A percentile compares a stretch with the other conserved stretches of the same genome.
Evolutionary conservation across 768 basidiomycete genomes (phyloP).

Genomic region (Lentinus brumalis): DNA sequence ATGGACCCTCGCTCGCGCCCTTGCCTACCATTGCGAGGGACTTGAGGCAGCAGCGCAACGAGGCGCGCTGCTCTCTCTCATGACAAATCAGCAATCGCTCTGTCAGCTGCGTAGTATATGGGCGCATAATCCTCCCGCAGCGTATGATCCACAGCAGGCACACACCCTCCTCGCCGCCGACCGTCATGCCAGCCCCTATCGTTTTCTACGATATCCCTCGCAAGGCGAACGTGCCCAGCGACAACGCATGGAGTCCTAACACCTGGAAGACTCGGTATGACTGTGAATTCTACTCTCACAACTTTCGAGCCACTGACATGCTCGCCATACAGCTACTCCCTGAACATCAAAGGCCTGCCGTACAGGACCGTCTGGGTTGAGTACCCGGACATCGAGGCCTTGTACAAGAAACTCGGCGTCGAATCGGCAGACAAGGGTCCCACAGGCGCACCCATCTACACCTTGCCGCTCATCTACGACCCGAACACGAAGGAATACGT

Average conservation of each 20-base stretch:
- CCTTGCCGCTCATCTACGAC: constrained; percentile 55
- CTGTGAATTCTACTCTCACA: no score
- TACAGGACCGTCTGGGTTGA: constrained; percentile 56
- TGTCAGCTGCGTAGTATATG: no score
- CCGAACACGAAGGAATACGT: constrained; percentile 41
- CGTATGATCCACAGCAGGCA: no score
- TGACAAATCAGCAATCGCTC: no score
- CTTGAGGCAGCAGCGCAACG: no score
- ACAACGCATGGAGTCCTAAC: constrained; percentile 23
- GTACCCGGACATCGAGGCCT: constrained; percentile 47
- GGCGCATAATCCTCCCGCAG: no score
- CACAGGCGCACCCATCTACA: constrained; percentile 41
- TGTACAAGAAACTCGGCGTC: constrained; percentile 39
- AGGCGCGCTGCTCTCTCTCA: no score
- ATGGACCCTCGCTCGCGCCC: no score
- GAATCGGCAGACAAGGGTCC: constrained; percentile 34
- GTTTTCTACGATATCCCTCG: constrained; percentile 27
- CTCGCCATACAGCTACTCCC: constrained; percentile 22
- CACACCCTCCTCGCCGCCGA: no score
- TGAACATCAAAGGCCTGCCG: constrained; percentile 44
- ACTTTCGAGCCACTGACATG: no score
- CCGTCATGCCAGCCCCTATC: constrained; percentile 14
- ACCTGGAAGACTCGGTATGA: constrained; percentile 23
- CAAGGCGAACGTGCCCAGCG: neutral
- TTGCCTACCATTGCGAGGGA: no score